Evolutionary conservation across 495 filamentous ascomycete species (phyloP).

Genomic region (Neurospora sp.): DNA sequence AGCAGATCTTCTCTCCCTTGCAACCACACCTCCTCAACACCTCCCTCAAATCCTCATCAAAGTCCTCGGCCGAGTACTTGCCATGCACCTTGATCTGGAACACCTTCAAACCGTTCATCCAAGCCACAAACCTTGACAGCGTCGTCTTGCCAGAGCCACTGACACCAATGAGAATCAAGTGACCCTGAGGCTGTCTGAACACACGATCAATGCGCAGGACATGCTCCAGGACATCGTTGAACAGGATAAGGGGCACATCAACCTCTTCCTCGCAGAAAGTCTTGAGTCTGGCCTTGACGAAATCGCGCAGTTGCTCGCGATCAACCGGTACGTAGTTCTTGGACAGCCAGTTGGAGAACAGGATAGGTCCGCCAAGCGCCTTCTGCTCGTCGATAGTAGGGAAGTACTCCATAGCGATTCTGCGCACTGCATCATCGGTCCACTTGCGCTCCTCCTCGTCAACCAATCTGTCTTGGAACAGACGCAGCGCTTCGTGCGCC

Average conservation of each 20-base stretch:
- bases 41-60: conserved; percentile 91
- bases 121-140: conserved; percentile 92
- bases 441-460: conserved; percentile 89
- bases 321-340: conserved; percentile 97
- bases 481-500: conserved; percentile 90
- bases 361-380: conserved; percentile 84
- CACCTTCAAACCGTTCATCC: conserved; percentile 99
- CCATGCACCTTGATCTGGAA: conserved; percentile 99
- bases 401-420: conserved; percentile 85
- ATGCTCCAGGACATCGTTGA: conserved; percentile 97
- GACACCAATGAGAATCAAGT: conserved; percentile 95
- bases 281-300: conserved; percentile 91
- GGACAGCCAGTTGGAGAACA: conserved; percentile 99
- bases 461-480: conserved; percentile 95
- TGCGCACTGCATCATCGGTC: conserved; percentile 76
- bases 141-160: conserved; percentile 98
- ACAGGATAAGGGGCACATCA: conserved; percentile 91
- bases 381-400: conserved; percentile 80
- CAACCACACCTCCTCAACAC: conserved; percentile 90
- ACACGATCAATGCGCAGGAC: conserved; percentile 96
- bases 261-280: conserved; percentile 99
- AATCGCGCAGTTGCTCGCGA: conserved; percentile 85
- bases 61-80: conserved; percentile 96
- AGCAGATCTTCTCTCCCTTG: conserved; percentile 98
- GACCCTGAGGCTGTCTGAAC: conserved; percentile 95